Conservation (phyloP, 225 moss, liverwort and hornwort genomes). For the Antitrichia curtipendula region DNA sequence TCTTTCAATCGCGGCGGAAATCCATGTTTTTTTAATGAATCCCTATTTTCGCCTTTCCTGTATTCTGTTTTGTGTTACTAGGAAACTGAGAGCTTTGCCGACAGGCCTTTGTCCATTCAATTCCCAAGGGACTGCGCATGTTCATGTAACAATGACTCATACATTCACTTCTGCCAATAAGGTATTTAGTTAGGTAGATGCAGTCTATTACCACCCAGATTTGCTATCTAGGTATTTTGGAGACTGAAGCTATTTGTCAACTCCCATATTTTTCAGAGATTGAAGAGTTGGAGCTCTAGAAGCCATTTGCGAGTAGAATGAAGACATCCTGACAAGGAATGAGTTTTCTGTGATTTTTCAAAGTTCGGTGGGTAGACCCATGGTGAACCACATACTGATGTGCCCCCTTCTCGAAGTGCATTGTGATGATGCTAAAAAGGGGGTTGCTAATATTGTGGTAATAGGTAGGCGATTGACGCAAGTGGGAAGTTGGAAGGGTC, state of each 20-base stretch:
- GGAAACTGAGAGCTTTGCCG: background rate
- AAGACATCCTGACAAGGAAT: background rate
- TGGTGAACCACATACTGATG: rapidly evolving
- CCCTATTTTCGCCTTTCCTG: background rate
- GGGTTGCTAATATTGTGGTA: background rate
- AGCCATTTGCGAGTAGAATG: background rate
- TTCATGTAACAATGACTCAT: background rate
- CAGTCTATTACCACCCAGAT: background rate
- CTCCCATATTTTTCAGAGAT: background rate
- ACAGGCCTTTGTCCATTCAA: background rate
- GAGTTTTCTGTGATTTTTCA: background rate
- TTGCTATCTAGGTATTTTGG: background rate
- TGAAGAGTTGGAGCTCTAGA: background rate
- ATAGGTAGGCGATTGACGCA: rapidly evolving
- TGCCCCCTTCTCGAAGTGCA: background rate
- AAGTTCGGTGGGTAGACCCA: background rate
- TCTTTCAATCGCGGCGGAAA: background rate
- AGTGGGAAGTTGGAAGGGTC: no score
- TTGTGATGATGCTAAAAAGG: background rate
- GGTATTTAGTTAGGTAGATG: background rate
- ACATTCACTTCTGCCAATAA: background rate
- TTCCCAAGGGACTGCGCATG: background rate
- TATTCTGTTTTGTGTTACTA: background rate
- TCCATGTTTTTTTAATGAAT: background rate
- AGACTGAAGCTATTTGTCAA: background rate